phyloP scores from a whole-genome alignment of 2,329 filamentous ascomycete genomes.

The Fusarium sarcochroum region DNA sequence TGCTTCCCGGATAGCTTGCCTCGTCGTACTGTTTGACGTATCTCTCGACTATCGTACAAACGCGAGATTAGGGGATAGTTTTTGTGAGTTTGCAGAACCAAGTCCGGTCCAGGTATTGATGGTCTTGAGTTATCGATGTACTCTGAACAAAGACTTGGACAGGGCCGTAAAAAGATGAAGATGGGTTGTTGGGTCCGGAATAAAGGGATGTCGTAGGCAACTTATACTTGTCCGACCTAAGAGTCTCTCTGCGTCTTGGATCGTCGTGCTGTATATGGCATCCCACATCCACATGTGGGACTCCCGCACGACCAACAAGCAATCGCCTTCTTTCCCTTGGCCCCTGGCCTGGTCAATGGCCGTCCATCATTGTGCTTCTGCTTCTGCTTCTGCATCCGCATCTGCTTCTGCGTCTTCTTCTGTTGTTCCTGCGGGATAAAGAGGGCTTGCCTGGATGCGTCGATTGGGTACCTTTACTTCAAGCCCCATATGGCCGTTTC shows the following conservation, averaged over 20 bases:
- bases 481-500: constrained; percentile 52
- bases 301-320: constrained; percentile 51
- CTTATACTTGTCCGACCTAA: constrained; percentile 55
- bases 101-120: background rate
- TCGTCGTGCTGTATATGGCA: constrained; percentile 47
- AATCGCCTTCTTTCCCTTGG: constrained; percentile 39
- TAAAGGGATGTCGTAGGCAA: constrained; percentile 53
- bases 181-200: constrained; percentile 32
- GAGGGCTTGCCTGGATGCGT: constrained; percentile 53
- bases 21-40: background rate
- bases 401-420: constrained; percentile 22
- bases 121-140: background rate
- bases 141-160: constrained; percentile 4
- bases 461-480: constrained; percentile 59
- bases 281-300: constrained; percentile 50
- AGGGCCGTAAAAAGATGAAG: constrained; percentile 11
- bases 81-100: background rate
- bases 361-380: constrained; percentile 47
- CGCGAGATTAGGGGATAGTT: background rate
- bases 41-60: background rate
- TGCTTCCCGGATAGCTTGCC: background rate
- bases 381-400: constrained; percentile 27
- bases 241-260: constrained; percentile 25
- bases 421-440: constrained; percentile 54
- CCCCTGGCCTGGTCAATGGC: constrained; percentile 39